Percentiles rank a stretch among this genome's conserved stretches.
Evolutionary conservation across 2,329 filamentous ascomycete genomes (phyloP).

Genomic region (Claviceps lovelessii): DNA sequence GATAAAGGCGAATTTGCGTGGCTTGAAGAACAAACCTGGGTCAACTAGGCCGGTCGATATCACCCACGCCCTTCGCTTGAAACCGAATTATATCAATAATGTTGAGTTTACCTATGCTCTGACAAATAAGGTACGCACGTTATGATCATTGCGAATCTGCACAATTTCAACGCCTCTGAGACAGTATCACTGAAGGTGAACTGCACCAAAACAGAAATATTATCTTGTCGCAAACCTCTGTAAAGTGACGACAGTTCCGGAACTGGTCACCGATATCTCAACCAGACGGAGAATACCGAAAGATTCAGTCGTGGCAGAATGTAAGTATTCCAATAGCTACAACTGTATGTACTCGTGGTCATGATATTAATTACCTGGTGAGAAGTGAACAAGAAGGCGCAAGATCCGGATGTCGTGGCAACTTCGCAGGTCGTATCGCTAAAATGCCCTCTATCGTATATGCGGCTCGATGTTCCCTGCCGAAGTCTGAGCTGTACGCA

Average conservation of each 20-base stretch:
- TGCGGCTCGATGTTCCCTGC: slow-evolving; percentile 66
- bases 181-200: slow-evolving; percentile 8
- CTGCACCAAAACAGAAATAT: slow-evolving; percentile 41
- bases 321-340: slow-evolving; percentile 34
- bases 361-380: slow-evolving; percentile 1
- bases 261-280: slow-evolving; percentile 55
- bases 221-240: slow-evolving; percentile 65
- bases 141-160: slow-evolving; percentile 1
- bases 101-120: slow-evolving; percentile 84
- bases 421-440: slow-evolving; percentile 80
- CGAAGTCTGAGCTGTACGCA: slow-evolving; percentile 70
- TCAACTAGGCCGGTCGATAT: slow-evolving; percentile 90
- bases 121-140: slow-evolving; percentile 61
- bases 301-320: slow-evolving; percentile 66
- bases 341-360: neutral
- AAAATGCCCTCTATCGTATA: slow-evolving; percentile 81
- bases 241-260: slow-evolving; percentile 53
- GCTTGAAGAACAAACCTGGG: slow-evolving; percentile 89
- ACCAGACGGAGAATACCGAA: slow-evolving; percentile 61
- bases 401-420: slow-evolving; percentile 78
- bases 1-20: slow-evolving; percentile 83
- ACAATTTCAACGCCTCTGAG: neutral
- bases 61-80: slow-evolving; percentile 58
- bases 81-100: slow-evolving; percentile 56
- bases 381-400: slow-evolving; percentile 62